Base-by-base conservation (phyloP, 2,329 filamentous ascomycete species). In the Xylariales sp. region DNA sequence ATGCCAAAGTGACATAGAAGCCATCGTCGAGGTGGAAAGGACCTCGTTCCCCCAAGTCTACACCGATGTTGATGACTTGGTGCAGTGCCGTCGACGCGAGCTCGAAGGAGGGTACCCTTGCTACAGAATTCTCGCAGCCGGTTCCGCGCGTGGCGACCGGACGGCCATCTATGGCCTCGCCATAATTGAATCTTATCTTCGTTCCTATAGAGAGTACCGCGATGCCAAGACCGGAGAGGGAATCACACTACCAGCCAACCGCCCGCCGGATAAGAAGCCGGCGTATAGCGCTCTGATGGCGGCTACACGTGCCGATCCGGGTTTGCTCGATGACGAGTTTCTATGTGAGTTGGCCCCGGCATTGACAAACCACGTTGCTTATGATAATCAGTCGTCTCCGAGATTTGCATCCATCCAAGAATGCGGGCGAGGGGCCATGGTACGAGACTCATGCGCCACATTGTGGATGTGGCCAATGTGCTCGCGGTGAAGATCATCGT, bases 161-260 rank as follows among this genome's bases (percentile, higher is more conserved):
- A 23, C 32, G 8, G 55, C n/a, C 5, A 62, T 70, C 36, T 30
- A 69, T 12, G 66, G 69, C 3, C 53, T 69, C 34, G 32, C 67
- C 41, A 69, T 61, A 34, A 53, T 70, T 48, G 69, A 70, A 52
- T 69, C 66, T 9, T 70, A 69, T 54, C 63, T 70, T 41, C 56
- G 48, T 41, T 66, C 48, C 12, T 43, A 39, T 3, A 58, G 55
- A 30, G 34, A 69, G 32, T 70, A 66, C 43, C 45, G 16, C 50
- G 56, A 66, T 41, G 39, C 60, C 3, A 45, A 46, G 36, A 67
- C 69, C 4, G 66, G 66, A 18, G 69, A 70, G 46, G 18, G 43
- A 7, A 66, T 69, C 23, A 45, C 23, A 32, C 36, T 70, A 28
- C 63, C 69, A 1, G 69, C 63, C 43, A 70, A 70, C 43, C 60